These are phyloP conservation scores for Trypanosoma scelopori DNA, from an alignment of 208 protist species.

Conservation along the genomic window DNA sequence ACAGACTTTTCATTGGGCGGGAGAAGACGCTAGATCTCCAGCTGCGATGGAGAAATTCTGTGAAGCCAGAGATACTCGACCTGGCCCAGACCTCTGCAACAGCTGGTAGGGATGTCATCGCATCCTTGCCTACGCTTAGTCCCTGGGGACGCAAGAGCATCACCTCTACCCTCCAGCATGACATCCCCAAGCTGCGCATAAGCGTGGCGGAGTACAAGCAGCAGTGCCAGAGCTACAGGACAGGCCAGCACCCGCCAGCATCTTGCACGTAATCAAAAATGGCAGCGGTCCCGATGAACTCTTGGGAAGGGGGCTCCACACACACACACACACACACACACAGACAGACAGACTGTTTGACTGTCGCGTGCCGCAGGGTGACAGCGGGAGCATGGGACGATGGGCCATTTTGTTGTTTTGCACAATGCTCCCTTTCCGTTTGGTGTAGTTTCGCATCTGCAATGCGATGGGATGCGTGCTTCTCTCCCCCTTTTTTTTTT, in stretches of 20 bases:
- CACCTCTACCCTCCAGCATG: slow-evolving; percentile 29
- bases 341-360: too few species aligned
- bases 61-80: slow-evolving; percentile 53
- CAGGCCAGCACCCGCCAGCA: background rate
- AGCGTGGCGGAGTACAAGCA: slow-evolving; percentile 50
- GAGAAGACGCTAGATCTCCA: slow-evolving; percentile 49
- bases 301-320: background rate
- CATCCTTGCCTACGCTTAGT: slow-evolving; percentile 42
- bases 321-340: background rate
- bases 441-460: too few species aligned
- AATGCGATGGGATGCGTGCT: too few species aligned
- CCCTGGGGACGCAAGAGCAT: slow-evolving; percentile 37
- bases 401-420: background rate
- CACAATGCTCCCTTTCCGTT: background rate
- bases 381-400: background rate
- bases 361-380: too few species aligned
- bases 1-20: slow-evolving; percentile 40
- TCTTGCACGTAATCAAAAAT: background rate
- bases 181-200: slow-evolving; percentile 47
- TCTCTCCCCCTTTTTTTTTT: slow-evolving; percentile 10
- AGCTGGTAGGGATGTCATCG: slow-evolving; percentile 31
- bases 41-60: slow-evolving; percentile 52
- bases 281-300: background rate
- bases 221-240: background rate
- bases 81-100: slow-evolving; percentile 18